Conservation (phyloP, 1,139 yeast genomes). For the Meyerozyma guilliermondii region DNA sequence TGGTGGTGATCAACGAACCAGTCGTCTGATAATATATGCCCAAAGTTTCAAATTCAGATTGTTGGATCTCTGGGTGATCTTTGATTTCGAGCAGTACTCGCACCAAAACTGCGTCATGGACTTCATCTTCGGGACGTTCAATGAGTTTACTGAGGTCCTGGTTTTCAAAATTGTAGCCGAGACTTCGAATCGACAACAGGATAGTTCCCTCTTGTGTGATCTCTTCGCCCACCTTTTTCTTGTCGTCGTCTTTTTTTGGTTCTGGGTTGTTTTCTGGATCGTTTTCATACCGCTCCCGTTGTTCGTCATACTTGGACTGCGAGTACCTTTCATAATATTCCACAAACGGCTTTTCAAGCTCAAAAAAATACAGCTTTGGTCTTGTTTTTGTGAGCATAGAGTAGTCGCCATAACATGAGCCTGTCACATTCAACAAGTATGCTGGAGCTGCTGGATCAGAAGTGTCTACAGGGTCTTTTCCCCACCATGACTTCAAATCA, state of each 20-base stretch:
- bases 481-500: conserved; percentile 48
- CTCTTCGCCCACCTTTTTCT: conserved; percentile 13
- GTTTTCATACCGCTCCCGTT: conserved; percentile 19
- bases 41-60: conserved; percentile 42
- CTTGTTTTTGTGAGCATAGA: conserved; percentile 4
- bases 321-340: conserved; percentile 27
- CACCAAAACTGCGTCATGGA: conserved; percentile 30
- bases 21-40: conserved; percentile 71
- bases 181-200: conserved; percentile 17
- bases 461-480: conserved; percentile 14
- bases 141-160: conserved; percentile 15
- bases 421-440: conserved; percentile 11
- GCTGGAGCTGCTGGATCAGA: conserved; percentile 1
- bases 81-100: conserved; percentile 21
- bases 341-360: conserved; percentile 40
- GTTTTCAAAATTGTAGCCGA: conserved; percentile 21
- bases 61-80: conserved; percentile 39
- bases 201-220: conserved; percentile 25
- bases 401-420: conserved; percentile 11
- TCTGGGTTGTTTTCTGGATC: conserved; percentile 23
- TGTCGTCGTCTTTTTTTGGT: conserved; percentile 10
- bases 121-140: conserved; percentile 11
- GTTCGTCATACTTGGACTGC: conserved; percentile 19
- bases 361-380: conserved; percentile 17
- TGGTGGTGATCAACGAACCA: conserved; percentile 62